These are phyloP conservation scores for Lactarius vividus DNA, from an alignment of 768 basidiomycete genomes.

Conservation along the genomic window DNA sequence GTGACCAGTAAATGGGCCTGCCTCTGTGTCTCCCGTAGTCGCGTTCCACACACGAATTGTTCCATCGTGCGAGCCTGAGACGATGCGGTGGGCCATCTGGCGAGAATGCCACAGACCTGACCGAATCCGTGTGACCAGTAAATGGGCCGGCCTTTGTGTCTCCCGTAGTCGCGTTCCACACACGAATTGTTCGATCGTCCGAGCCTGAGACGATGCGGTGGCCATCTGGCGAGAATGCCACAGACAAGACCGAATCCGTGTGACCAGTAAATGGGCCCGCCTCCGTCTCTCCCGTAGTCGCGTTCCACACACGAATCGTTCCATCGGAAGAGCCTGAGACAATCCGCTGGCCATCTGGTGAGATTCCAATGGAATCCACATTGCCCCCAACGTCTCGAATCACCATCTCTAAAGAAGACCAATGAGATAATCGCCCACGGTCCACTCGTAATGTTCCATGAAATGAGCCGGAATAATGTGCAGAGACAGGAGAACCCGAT, in stretches of 20 bases:
- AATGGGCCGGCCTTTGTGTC: background rate
- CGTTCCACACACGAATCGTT: too few species aligned
- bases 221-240: constrained; percentile 2
- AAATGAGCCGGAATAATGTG: background rate
- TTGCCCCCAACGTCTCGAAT: background rate
- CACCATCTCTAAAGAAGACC: background rate
- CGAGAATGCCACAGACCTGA: too few species aligned
- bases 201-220: constrained; percentile 29
- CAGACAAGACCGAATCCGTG: background rate
- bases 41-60: too few species aligned
- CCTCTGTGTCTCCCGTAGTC: too few species aligned
- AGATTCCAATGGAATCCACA: background rate
- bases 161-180: constrained; percentile 7
- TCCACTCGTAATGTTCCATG: background rate
- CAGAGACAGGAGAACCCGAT: background rate
- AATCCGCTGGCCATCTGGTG: constrained; percentile 16
- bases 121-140: too few species aligned
- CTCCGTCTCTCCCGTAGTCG: background rate
- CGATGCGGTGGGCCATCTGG: too few species aligned
- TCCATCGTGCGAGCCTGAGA: too few species aligned
- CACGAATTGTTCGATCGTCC: background rate
- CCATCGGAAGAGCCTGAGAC: constrained; percentile 7
- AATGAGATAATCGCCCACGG: background rate
- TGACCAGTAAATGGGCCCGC: background rate
- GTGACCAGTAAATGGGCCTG: too few species aligned